phyloP scores from a whole-genome alignment of 352 stramenopile genomes.

The Hyaloperonospora brassicae region DNA sequence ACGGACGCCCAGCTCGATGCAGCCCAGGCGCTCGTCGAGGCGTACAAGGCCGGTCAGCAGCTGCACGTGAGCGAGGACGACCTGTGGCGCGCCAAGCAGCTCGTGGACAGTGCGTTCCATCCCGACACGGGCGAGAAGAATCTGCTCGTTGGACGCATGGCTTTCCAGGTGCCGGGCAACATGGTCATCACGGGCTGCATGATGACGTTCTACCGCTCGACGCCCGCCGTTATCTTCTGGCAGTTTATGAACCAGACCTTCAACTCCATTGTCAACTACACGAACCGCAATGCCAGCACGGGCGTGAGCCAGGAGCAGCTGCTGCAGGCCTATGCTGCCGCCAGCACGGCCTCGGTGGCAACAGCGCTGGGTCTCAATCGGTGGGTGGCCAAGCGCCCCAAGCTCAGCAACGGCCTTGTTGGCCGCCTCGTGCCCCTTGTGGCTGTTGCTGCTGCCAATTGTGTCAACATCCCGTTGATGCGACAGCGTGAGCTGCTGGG shows the following conservation, averaged over 20 bases:
- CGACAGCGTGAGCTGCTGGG: slow-evolving; percentile 79
- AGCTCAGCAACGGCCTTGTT: slow-evolving; percentile 53
- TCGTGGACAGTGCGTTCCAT: slow-evolving; percentile 85
- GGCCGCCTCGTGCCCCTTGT: slow-evolving; percentile 72
- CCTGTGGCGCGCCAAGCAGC: slow-evolving; percentile 78
- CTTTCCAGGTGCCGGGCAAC: slow-evolving; percentile 82
- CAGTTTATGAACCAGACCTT: slow-evolving; percentile 89
- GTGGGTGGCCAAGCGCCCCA: slow-evolving; percentile 49
- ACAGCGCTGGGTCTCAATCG: slow-evolving; percentile 76
- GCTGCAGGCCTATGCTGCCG: slow-evolving; percentile 68
- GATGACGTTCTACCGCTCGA: slow-evolving; percentile 82
- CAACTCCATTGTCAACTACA: slow-evolving; percentile 91
- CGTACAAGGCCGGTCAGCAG: slow-evolving; percentile 44
- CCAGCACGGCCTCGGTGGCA: slow-evolving; percentile 70
- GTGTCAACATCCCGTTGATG: slow-evolving; percentile 88
- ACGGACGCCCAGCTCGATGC: slow-evolving; percentile 64
- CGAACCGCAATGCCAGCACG: slow-evolving; percentile 87
- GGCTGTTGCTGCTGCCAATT: slow-evolving; percentile 80
- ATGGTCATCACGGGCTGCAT: slow-evolving; percentile 86
- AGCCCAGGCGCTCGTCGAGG: slow-evolving; percentile 61
- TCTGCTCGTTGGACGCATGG: slow-evolving; percentile 80
- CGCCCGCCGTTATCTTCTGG: slow-evolving; percentile 79
- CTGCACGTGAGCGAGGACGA: slow-evolving; percentile 47
- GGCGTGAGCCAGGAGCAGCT: slow-evolving; percentile 74
- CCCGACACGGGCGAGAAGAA: slow-evolving; percentile 87